phyloP scores from a whole-genome alignment of 176 grass and related monocot genomes.

The Triticum dicoccoides region DNA sequence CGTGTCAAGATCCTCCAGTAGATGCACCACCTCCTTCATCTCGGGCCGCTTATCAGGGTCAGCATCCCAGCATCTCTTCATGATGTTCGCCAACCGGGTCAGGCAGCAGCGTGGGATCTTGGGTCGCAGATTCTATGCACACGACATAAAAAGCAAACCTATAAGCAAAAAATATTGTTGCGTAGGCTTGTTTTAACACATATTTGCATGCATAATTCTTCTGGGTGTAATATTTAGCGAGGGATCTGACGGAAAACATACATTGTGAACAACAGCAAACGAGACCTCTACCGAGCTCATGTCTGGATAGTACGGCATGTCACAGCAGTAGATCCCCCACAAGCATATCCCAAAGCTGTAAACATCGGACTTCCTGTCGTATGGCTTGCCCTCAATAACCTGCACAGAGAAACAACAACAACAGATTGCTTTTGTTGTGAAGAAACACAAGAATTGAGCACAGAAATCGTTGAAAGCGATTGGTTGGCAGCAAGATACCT shows the following conservation, averaged over 20 bases:
- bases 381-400: constrained; percentile 73
- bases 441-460: background rate
- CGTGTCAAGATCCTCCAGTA: constrained; percentile 49
- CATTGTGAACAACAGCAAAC: constrained; percentile 31
- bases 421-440: background rate
- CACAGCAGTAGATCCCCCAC: constrained; percentile 68
- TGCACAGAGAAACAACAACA: background rate
- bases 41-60: constrained; percentile 61
- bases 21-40: constrained; percentile 72
- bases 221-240: background rate
- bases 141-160: background rate
- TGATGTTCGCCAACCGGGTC: constrained; percentile 48
- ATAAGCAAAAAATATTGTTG: background rate
- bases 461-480: background rate
- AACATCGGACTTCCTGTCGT: constrained; percentile 61
- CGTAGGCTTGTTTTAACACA: background rate
- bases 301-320: constrained; percentile 74
- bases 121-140: constrained; percentile 53
- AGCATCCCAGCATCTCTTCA: constrained; percentile 70
- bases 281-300: constrained; percentile 62
- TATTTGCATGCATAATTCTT: background rate
- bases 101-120: constrained; percentile 68
- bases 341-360: constrained; percentile 67
- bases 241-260: background rate
- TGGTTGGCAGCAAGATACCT: constrained; percentile 31